Conservation (phyloP, 768 basidiomycete species). For the Suillus subaureus region DNA sequence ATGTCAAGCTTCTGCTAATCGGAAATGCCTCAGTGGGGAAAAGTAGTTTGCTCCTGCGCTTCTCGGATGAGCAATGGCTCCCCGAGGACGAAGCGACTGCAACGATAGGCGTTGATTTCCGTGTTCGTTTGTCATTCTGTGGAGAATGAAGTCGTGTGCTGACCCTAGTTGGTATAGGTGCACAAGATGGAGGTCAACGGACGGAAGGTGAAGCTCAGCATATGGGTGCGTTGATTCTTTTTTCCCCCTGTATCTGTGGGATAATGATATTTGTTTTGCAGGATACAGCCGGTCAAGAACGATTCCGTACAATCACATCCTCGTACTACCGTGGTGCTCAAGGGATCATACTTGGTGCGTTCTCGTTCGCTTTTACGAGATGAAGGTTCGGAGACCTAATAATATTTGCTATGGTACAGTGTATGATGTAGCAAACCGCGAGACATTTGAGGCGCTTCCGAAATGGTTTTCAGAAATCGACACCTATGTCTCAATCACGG, state of each 20-base stretch:
- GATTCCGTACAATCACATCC: conserved; percentile 93
- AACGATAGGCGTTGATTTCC: conserved; percentile 84
- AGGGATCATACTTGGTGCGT: conserved; percentile 73
- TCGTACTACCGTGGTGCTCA: conserved; percentile 93
- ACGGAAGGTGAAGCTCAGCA: conserved; percentile 88
- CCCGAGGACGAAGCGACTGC: conserved; percentile 88
- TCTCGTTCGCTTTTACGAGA: background rate
- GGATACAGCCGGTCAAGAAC: conserved; percentile 97
- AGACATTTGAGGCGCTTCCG: conserved; percentile 93
- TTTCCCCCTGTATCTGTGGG: background rate
- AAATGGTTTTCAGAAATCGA: conserved; percentile 93
- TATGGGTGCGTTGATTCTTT: conserved; percentile 70
- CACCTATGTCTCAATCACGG: conserved; percentile 83
- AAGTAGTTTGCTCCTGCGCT: conserved; percentile 88
- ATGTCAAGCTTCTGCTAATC: conserved; percentile 83
- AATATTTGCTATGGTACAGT: conserved; percentile 47
- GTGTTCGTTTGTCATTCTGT: conserved; percentile 50
- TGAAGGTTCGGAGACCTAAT: background rate
- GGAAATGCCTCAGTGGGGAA: conserved; percentile 93
- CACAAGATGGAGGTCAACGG: conserved; percentile 87
- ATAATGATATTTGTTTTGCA: conserved; percentile 29
- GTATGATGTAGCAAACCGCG: conserved; percentile 92
- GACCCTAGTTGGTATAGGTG: conserved; percentile 46
- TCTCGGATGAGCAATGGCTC: conserved; percentile 95
- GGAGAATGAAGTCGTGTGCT: conserved; percentile 6